Evolutionary conservation across 495 filamentous ascomycete genomes (phyloP), one percentile per base, ranked within the genome.

Genomic region (Aspergillus sparsus): DNA sequence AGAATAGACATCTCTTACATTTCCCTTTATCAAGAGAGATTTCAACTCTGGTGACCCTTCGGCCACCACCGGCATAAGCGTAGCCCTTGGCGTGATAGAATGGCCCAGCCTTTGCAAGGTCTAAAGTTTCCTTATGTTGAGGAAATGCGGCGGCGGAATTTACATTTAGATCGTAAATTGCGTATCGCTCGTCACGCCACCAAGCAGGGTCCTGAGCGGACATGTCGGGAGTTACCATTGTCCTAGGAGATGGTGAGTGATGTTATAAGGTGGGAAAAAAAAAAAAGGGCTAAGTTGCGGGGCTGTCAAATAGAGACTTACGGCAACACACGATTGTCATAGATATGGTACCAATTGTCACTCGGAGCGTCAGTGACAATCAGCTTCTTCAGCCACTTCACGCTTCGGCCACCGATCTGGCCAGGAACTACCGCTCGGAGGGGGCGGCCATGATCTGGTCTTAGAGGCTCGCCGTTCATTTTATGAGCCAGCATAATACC

Each of bases 341-440:
- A 91, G 55, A 95, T 91, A 71, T 98, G 93, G 64, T 97, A 98
- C 92, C 93, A 97, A 64, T 96, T 97, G 52, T 93, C 89, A 67
- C 91, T 96, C 0, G 93, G 93, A 5, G 73, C 71, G 6, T 85
- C 82, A 0, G 92, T 94, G 49, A 97, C 66, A 34, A 93, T 89
- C 52, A 98, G 81, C 44, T 81, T 87, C 77, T 89, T 96, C 61
- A 98, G 66, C 93, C 93, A 98, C 72, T 98, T 98, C 32, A 98
- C 93, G 71, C 92, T 96, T 49, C 93, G 81, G 6, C 93, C 93
- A 44, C 93, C 93, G 61, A 98, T 97, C 73, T 96, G 92, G 5
- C 93, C 92, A 0, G 93, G 93, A 7, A 98, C 90, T 5, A 97
- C 88, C 5, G 88, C 87, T 47, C 93, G 78, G 37, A 98, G 68